phyloP scores from a whole-genome alignment of 2,329 filamentous ascomycete species.

The Colletotrichum lindemuthianum region DNA sequence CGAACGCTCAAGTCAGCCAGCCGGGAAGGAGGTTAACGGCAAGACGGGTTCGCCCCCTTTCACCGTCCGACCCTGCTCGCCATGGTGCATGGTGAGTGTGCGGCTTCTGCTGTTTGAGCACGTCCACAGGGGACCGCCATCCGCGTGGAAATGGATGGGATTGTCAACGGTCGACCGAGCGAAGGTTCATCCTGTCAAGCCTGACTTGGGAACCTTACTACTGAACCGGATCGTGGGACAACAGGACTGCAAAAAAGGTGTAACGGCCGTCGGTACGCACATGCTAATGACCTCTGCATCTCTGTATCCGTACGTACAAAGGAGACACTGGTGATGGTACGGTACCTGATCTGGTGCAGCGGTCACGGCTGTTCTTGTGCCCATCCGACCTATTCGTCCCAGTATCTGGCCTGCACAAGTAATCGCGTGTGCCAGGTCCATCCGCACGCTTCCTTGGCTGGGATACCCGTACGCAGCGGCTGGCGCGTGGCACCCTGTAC shows the following conservation, averaged over 20 bases:
- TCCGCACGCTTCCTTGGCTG: slow-evolving; percentile 13
- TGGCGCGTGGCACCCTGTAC: slow-evolving; percentile 26
- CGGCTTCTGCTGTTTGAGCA: not conserved
- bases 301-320: no score
- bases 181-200: slow-evolving; percentile 33
- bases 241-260: slow-evolving; percentile 1
- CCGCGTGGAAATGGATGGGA: slow-evolving; percentile 1
- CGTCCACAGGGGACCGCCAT: slow-evolving; percentile 16
- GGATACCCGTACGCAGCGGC: slow-evolving; percentile 3
- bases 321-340: no score
- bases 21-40: slow-evolving; percentile 22
- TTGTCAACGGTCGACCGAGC: slow-evolving; percentile 7
- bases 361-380: not conserved
- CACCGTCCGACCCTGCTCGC: not conserved
- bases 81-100: not conserved
- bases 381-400: not conserved
- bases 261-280: slow-evolving; percentile 28
- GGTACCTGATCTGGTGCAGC: slow-evolving; percentile 21
- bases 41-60: not conserved
- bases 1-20: slow-evolving; percentile 5
- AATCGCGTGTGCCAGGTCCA: slow-evolving; percentile 6
- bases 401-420: no score
- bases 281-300: no score
- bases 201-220: slow-evolving; percentile 5
- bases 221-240: slow-evolving; percentile 1